Percentiles rank a stretch among this genome's conserved stretches.
phyloP scores from a whole-genome alignment of 805 yeast genomes.

The Candida hungchunana region DNA sequence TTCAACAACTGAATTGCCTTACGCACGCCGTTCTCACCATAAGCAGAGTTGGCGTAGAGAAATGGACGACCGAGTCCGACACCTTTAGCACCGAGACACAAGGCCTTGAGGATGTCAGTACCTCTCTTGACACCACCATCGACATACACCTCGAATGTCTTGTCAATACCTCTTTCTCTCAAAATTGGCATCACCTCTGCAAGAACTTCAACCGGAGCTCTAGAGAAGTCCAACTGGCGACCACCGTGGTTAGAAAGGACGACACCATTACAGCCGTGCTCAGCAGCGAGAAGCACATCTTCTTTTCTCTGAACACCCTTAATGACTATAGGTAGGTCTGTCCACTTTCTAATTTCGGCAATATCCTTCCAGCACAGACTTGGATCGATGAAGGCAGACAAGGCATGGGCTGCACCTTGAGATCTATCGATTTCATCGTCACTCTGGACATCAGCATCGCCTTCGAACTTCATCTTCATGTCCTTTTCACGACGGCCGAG shows the following conservation, averaged over 20 bases:
- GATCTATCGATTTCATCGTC: constrained; percentile 54
- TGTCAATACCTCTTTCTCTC: constrained; percentile 40
- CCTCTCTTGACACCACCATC: constrained; percentile 74
- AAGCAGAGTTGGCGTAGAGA: constrained; percentile 57
- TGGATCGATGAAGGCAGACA: constrained; percentile 81
- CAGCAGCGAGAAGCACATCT: constrained; percentile 70
- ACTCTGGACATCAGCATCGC: constrained; percentile 44
- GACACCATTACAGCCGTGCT: constrained; percentile 71
- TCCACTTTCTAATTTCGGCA: constrained; percentile 47
- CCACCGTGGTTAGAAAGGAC: constrained; percentile 90
- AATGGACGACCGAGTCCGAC: constrained; percentile 70
- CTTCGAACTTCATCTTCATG: constrained; percentile 57
- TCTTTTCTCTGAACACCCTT: constrained; percentile 86
- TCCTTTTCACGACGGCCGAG: constrained; percentile 91
- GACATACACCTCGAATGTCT: constrained; percentile 51
- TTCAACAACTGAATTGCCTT: constrained; percentile 57
- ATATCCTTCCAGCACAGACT: constrained; percentile 63
- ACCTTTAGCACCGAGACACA: constrained; percentile 67
- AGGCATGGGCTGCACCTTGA: constrained; percentile 84
- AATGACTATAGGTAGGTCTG: constrained; percentile 62
- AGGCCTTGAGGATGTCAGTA: constrained; percentile 60
- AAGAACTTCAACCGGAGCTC: constrained; percentile 72
- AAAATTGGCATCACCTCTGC: constrained; percentile 62
- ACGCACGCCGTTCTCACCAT: constrained; percentile 62
- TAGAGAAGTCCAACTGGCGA: constrained; percentile 76